Base-by-base conservation (phyloP, 495 filamentous ascomycete genomes). In the Lepraria neglecta region DNA sequence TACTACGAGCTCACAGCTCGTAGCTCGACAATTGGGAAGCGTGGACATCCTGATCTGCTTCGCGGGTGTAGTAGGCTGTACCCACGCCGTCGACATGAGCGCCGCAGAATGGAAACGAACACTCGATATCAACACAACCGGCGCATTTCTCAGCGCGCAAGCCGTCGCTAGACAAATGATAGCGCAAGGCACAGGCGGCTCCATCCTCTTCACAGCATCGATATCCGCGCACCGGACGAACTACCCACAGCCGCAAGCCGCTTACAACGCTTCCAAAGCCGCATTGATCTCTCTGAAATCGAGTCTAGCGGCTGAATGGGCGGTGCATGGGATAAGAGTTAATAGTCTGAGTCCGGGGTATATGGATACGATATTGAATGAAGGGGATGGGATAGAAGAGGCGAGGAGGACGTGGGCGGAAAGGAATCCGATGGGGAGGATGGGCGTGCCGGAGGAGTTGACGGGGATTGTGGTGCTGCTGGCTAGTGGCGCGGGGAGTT, bases 281-380 rank as follows among this genome's bases (percentile, higher is more conserved):
- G 74, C 65, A 2, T 51, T 78, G 19, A 53, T 77, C 28, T 67
- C 71, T 19, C 58, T 77, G 50, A 69, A 68, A 52, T 63, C 53
- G 28, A 68, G 65, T 46, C 64, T 78, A 7, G 76, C 76, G 3
- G 75, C 75, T 0, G 76, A 78, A 56, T 78, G 76, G 83, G 78
- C 80, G 9, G 67, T 73, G 0, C 74, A 80, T 64, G 82, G 83
- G 3, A 89, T 92, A 55, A 71, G 86, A 17, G 83, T 87, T 3
- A 92, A 91, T 62, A 82, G 76, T 30, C 77, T 92, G 15, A 82
- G 77, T 28, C 88, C 89, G 0, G 87, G 88, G 5, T 91, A 91
- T 67, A 91, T 90, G 85, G 84, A 90, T 67, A 92, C 88, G 0
- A 81, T 90, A n/a, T 68, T 90, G 58, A 91, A 89, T 66, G 84